Evolutionary conservation across 1,284 basidiomycete genomes (phyloP).

Genomic region (Microbotryomycetes sp.): DNA sequence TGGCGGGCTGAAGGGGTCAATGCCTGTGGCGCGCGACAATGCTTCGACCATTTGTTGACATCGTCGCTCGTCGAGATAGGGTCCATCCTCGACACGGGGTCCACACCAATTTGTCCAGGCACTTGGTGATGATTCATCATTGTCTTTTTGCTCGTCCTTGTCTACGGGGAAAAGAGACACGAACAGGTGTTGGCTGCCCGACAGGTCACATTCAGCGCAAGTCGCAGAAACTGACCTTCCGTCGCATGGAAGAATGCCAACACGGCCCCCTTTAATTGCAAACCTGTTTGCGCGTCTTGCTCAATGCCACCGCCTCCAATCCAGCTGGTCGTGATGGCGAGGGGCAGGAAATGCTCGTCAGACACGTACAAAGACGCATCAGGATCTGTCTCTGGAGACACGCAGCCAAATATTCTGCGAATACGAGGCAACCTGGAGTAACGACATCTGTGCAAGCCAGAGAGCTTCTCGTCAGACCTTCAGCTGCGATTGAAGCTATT

Average conservation of each 20-base stretch:
- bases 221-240: slow-evolving; percentile 42
- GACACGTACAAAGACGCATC: slow-evolving; percentile 16
- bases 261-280: slow-evolving; percentile 64
- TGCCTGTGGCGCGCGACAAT: slow-evolving; percentile 12
- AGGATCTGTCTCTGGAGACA: slow-evolving; percentile 39
- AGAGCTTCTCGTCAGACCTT: neutral
- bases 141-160: slow-evolving; percentile 59
- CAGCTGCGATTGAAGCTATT: neutral
- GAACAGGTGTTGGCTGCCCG: too few species aligned
- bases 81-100: slow-evolving; percentile 20
- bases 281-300: neutral
- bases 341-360: slow-evolving; percentile 62
- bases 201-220: neutral
- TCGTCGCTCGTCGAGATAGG: slow-evolving; percentile 24
- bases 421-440: slow-evolving; percentile 47
- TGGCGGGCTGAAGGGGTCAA: slow-evolving; percentile 27
- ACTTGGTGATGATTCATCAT: slow-evolving; percentile 67
- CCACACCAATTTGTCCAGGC: slow-evolving; percentile 95
- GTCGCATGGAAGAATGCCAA: slow-evolving; percentile 93
- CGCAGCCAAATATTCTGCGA: slow-evolving; percentile 45
- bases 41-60: slow-evolving; percentile 22
- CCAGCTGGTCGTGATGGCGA: slow-evolving; percentile 92
- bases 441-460: slow-evolving; percentile 46
- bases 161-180: slow-evolving; percentile 36
- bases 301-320: slow-evolving; percentile 48